Base-by-base conservation (phyloP, 1,284 basidiomycete species). In the Ceraceosorus guamensis region DNA sequence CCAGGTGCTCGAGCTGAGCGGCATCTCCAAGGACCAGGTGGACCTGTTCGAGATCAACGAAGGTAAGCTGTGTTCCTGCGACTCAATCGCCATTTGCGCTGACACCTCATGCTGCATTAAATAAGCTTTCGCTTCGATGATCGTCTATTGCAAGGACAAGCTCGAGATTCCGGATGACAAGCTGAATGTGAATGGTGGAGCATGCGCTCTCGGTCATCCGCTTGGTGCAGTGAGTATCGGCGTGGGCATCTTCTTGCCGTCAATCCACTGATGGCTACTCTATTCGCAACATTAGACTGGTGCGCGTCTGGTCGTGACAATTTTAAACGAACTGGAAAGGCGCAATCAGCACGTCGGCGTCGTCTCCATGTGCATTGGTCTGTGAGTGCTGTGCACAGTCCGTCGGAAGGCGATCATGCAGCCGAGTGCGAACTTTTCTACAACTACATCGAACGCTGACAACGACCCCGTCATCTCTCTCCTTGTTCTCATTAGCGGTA, bases 1-100 rank as follows among this genome's bases (percentile, higher is more conserved):
- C 8, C 37, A 41, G 84, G 8, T 83, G 7, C 78, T 91, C 49
- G 81, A 84, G 64, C 79, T 81, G 44, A 80, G 80, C 13, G 87
- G 87, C 2, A 77, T 91, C 33, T 81, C 79, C n/a, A 77, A 82
- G 57, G 79, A 82, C 6, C 87, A 91, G 54, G 84, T 91, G 31
- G 88, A 91, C 71, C 71, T 91, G 33, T 91, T 84, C 65, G 89
- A 90, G 82, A 86, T 90, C 71, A 96, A 96, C 77, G 91, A 95
- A 76, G 37, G 37, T 41, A n/a, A 8, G 37, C n/a, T 89, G 89
- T 0, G 91, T 91, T 67, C 37, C 8, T 41, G 8, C 37, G n/a
- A n/a, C 37, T 41, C 37, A 8, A 41, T 8, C n/a, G 37, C 37
- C n/a, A 8, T n/a, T 41, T n/a, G 8, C n/a, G 37, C 24, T 46